These are phyloP conservation scores for Boletus rubroflammeus DNA, from an alignment of 768 basidiomycete species.

Conservation along the genomic window DNA sequence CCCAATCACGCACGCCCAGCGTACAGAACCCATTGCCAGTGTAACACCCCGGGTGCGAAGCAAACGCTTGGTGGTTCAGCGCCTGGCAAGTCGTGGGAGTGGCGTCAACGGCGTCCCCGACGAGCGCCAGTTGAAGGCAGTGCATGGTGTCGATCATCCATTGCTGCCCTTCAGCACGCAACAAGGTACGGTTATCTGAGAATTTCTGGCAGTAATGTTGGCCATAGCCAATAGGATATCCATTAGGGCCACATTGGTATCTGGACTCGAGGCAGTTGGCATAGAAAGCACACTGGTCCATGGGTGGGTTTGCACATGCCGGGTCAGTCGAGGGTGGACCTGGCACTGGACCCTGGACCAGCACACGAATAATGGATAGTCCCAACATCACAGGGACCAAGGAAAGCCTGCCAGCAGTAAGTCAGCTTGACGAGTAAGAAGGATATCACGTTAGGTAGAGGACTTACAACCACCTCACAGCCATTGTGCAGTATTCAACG, in stretches of 20 bases:
- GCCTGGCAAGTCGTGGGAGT: conserved; percentile 30
- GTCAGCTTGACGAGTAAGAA: not conserved
- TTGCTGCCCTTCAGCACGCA: conserved; percentile 34
- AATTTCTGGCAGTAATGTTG: conserved; percentile 40
- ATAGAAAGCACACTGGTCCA: conserved; percentile 43
- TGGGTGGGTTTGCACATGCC: conserved; percentile 30
- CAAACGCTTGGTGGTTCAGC: conserved; percentile 38
- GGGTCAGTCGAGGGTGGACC: conserved; percentile 16
- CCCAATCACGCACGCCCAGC: conserved; percentile 36
- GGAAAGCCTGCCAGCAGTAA: not conserved
- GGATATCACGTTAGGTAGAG: not conserved
- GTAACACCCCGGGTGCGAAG: conserved; percentile 42
- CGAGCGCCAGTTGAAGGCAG: conserved; percentile 42
- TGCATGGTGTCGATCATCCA: conserved; percentile 48
- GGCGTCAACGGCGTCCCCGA: conserved; percentile 32
- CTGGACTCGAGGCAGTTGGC: conserved; percentile 41
- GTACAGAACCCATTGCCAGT: conserved; percentile 40
- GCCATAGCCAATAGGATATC: conserved; percentile 45
- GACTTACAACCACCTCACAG: not conserved
- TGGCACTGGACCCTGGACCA: not conserved
- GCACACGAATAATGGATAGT: not conserved
- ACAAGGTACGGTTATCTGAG: conserved; percentile 22
- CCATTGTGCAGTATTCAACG: not conserved
- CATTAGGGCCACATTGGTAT: conserved; percentile 42
- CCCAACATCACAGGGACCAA: not conserved